Conservation (phyloP, 1,284 basidiomycete species). For the Leccinum cinnamomeum region DNA sequence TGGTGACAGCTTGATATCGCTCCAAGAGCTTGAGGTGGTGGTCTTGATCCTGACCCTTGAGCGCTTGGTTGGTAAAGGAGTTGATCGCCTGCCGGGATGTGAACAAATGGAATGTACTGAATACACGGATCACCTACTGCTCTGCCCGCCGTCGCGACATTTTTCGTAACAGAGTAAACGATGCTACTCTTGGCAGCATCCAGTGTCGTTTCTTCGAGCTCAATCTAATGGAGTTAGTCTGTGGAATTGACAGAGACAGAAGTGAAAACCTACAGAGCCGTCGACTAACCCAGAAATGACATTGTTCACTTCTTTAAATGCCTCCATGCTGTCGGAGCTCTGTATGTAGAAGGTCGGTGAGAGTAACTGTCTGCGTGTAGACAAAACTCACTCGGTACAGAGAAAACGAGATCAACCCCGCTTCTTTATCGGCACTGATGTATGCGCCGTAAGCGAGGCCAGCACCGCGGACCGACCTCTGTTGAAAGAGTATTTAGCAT, state of each 20-base stretch:
- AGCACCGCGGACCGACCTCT: conserved; percentile 86
- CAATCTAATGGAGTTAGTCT: conserved; percentile 53
- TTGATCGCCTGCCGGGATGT: conserved; percentile 55
- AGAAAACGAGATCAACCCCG: conserved; percentile 79
- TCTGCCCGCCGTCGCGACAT: conserved; percentile 79
- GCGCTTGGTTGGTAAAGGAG: conserved; percentile 85
- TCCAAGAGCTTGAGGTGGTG: conserved; percentile 75
- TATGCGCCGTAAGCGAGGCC: conserved; percentile 94
- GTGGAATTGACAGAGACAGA: background rate
- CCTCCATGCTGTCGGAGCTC: conserved; percentile 87
- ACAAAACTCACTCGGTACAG: conserved; percentile 70
- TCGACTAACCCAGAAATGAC: conserved; percentile 77
- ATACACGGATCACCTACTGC: conserved; percentile 59
- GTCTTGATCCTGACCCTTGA: conserved; percentile 77
- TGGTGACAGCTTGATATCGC: conserved; percentile 77
- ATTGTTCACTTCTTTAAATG: conserved; percentile 78
- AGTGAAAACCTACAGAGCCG: conserved; percentile 62
- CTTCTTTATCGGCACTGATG: conserved; percentile 77
- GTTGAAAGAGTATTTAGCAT: conserved; percentile 24
- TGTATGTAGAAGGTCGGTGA: conserved; percentile 34
- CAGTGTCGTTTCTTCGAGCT: conserved; percentile 79
- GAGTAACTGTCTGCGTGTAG: background rate
- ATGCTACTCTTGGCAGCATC: conserved; percentile 93
- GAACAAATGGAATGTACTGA: background rate
- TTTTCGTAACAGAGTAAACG: conserved; percentile 80